A percentile compares a stretch with the other conserved stretches of the same genome.
Evolutionary conservation across 1,139 yeast species (phyloP).

Genomic region (Kurtzmaniella natalensis): DNA sequence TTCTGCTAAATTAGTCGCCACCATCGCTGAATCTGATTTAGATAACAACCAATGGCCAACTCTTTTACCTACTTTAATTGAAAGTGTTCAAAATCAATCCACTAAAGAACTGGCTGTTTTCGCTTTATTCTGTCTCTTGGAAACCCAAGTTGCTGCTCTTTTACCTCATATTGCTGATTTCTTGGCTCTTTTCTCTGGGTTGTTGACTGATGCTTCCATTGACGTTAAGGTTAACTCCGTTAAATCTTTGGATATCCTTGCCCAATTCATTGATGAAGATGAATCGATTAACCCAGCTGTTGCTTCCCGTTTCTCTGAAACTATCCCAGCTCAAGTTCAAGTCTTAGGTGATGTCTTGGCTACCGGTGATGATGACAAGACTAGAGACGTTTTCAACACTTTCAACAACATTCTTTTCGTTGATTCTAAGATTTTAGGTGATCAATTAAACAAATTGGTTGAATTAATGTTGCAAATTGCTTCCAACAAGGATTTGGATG

Average conservation of each 20-base stretch:
- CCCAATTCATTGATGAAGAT: conserved; percentile 61
- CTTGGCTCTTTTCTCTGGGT: conserved; percentile 60
- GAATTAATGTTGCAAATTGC: conserved; percentile 76
- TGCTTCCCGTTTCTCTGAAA: conserved; percentile 57
- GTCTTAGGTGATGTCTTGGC: conserved; percentile 75
- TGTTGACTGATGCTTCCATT: conserved; percentile 65
- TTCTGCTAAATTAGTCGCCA: conserved; percentile 82
- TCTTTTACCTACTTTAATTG: conserved; percentile 66
- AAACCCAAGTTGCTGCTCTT: conserved; percentile 65
- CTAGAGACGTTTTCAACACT: conserved; percentile 77
- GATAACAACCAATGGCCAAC: conserved; percentile 68
- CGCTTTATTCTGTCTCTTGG: conserved; percentile 73
- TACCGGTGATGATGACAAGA: conserved; percentile 66
- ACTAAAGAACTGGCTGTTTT: conserved; percentile 84
- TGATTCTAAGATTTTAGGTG: conserved; percentile 78
- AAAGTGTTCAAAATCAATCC: conserved; percentile 61
- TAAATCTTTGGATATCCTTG: conserved; percentile 73
- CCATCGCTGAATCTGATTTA: conserved; percentile 76
- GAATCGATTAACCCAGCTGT: conserved; percentile 41
- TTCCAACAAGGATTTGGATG: conserved; percentile 61
- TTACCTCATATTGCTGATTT: conserved; percentile 61
- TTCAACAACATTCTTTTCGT: conserved; percentile 74
- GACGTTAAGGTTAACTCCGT: conserved; percentile 83
- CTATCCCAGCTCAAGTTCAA: conserved; percentile 77
- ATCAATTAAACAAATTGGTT: conserved; percentile 64